Evolutionary conservation across 1,284 basidiomycete genomes (phyloP).

Genomic region (Cryptococcus sp.): DNA sequence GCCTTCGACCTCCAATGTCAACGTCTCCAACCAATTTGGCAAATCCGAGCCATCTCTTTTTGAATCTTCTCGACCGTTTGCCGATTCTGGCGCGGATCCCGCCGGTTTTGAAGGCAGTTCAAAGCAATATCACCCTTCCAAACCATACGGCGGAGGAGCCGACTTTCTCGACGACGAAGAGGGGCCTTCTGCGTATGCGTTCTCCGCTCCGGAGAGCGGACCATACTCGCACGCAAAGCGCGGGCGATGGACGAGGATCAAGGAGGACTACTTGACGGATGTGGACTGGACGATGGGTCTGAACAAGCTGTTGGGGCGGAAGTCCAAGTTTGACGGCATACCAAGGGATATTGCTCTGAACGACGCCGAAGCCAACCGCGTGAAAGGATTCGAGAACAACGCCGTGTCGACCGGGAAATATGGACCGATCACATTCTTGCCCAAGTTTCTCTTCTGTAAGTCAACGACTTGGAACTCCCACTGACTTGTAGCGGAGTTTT

Average conservation of each 20-base stretch:
- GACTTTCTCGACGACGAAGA: slow-evolving; percentile 40
- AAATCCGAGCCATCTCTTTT: slow-evolving; percentile 25
- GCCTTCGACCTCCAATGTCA: slow-evolving; percentile 22
- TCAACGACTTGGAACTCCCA: slow-evolving; percentile 1
- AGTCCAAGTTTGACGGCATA: slow-evolving; percentile 41
- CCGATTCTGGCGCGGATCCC: slow-evolving; percentile 30
- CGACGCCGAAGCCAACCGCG: slow-evolving; percentile 51
- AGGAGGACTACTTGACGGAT: slow-evolving; percentile 38
- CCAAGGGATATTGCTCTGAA: slow-evolving; percentile 62
- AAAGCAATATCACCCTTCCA: slow-evolving; percentile 13
- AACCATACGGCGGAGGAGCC: slow-evolving; percentile 14
- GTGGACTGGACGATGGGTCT: slow-evolving; percentile 45
- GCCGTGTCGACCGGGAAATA: slow-evolving; percentile 95
- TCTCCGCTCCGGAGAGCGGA: slow-evolving; percentile 26
- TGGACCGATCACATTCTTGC: slow-evolving; percentile 79
- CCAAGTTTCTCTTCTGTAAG: slow-evolving; percentile 87
- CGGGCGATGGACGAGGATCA: slow-evolving; percentile 32
- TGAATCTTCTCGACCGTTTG: slow-evolving; percentile 33
- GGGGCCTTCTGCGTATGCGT: slow-evolving; percentile 37
- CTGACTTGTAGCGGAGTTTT: slow-evolving; percentile 27
- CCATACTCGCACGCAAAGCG: slow-evolving; percentile 23
- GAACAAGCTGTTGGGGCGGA: slow-evolving; percentile 35
- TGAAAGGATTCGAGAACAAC: slow-evolving; percentile 66
- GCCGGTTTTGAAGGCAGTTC: slow-evolving; percentile 28
- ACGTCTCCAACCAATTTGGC: slow-evolving; percentile 17